phyloP scores from a whole-genome alignment of 75 land plant genomes.

The Pinus taeda region DNA sequence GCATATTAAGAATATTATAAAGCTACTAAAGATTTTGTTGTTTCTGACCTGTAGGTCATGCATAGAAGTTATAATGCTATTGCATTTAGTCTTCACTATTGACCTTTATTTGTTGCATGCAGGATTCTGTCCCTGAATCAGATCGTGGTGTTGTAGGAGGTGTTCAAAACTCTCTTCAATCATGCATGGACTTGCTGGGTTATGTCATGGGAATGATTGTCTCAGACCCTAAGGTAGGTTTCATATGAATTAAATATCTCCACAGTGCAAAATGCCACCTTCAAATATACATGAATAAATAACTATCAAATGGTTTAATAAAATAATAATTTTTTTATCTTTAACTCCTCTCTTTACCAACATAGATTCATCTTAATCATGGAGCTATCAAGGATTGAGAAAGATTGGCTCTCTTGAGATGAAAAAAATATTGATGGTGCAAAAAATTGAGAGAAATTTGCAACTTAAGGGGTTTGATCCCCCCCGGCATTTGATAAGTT shows the following conservation, averaged over 20 bases:
- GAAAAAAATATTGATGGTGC: too few relatives aligned
- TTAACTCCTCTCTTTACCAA: neutral
- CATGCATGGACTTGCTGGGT: conserved; percentile 68
- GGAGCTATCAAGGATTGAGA: neutral
- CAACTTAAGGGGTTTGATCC: too few relatives aligned
- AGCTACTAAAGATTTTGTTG: too few relatives aligned
- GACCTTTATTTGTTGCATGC: neutral
- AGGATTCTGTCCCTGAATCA: conserved; percentile 84
- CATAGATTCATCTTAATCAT: neutral
- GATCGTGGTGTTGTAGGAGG: conserved; percentile 95
- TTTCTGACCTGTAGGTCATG: too few relatives aligned
- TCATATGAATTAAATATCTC: neutral
- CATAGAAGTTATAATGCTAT: too few relatives aligned
- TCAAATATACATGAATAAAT: neutral
- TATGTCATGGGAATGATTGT: conserved; percentile 80
- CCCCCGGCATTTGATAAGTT: too few relatives aligned
- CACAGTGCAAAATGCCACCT: neutral
- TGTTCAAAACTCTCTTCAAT: conserved; percentile 92
- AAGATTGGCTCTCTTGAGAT: neutral
- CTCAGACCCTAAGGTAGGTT: conserved; percentile 68
- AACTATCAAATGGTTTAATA: neutral
- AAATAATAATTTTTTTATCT: neutral
- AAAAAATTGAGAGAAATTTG: too few relatives aligned
- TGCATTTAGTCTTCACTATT: too few relatives aligned
- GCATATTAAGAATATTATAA: too few relatives aligned